Evolutionary conservation across 2,329 filamentous ascomycete species (phyloP), one percentile per base, ranked within the genome.

Genomic region (Paracoccidioides lutzii): DNA sequence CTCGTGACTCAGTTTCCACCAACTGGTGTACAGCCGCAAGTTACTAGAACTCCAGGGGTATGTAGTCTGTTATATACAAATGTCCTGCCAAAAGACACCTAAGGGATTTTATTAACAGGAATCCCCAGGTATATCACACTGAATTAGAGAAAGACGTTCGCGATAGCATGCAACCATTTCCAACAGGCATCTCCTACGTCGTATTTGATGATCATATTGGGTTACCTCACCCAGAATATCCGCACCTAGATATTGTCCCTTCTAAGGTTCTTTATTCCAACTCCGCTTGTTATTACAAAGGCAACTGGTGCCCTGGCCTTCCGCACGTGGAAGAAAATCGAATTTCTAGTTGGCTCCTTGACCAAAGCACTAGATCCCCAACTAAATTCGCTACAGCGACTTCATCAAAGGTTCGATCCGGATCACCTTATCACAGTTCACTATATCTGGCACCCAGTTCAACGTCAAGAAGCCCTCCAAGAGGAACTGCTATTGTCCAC

Each of bases 101-200:
- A 52, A 5, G 28, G 22, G 1, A n/a, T n/a, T 28, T 22, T 35
- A 22, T 30, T 53, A 14, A 53, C 28, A 6, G 14, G n/a, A 12
- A 28, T 14, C n/a, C 45, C 8, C 28, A 55, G 53, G 22, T 40
- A 54, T 48, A 53, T 37, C 41, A 22, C n/a, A 54, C 54, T 10
- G 22, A 14, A 10, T 38, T 58, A 42, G 58, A 59, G 35, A 50
- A 50, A 14, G 50, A 54, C 30, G 55, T 52, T 5, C 55, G 53
- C 15, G 4, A 44, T 33, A 57, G 60, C 15, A 50, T 62, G 45
- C 58, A 58, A 54, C 67, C 69, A 28, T 68, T 67, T 35, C 63
- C 66, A 32, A 59, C 60, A 12, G 35, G 56, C 12, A 56, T 57
- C 28, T 45, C 45, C 8, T 55, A 56, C 46, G 28, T 54, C 10